Base-by-base conservation (phyloP, 768 basidiomycete species). In the Phaeotremella fagi region DNA sequence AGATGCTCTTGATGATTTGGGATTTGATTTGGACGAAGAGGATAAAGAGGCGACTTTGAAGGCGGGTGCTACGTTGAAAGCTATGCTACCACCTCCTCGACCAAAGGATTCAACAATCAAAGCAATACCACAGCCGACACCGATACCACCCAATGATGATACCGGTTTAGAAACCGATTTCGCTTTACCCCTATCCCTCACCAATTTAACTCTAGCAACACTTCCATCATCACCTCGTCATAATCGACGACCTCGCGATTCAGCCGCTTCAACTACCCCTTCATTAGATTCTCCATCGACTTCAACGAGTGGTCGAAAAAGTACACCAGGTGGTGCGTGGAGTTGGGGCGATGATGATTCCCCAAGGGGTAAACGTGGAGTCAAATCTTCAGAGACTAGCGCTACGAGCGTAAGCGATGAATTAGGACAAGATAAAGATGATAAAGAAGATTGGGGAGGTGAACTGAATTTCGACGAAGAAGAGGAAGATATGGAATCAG, bases 41-140 rank as follows among this genome's bases (percentile, higher is more conserved):
- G 50, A 57, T 26, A 42, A 56, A 12, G 60, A 71, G 43, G 63
- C 66, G 3, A 74, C 72, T 2, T 46, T 74, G 47, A 74, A 71
- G 59, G 70, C 69, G n/a, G 65, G 67, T 5, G 62, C 57, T 0
- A 72, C 72, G 2, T 50, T 72, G 23, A 72, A 71, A 55, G 68
- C 65, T 15, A 51, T 70, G 41, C 45, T 70, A 24, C 68, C 68
- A 1, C 65, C 65, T 25, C 61, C 60, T 2, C 37, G 55, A 28
- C n/a, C 14, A 2, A 42, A 24, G 0, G 11, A 38, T 1, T 42
- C 41, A 12, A 49, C 38, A 11, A 52, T 46, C 29, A 56, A 31
- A 16, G 14, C 38, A 11, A 55, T 22, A 28, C n/a, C 50, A 1
- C 51, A 52, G 6, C 46, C 55, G 27, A 55, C 25, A 28, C n/a